These are phyloP conservation scores for Lantana camara DNA, from an alignment of 257 asterid genomes.

Conservation along the genomic window DNA sequence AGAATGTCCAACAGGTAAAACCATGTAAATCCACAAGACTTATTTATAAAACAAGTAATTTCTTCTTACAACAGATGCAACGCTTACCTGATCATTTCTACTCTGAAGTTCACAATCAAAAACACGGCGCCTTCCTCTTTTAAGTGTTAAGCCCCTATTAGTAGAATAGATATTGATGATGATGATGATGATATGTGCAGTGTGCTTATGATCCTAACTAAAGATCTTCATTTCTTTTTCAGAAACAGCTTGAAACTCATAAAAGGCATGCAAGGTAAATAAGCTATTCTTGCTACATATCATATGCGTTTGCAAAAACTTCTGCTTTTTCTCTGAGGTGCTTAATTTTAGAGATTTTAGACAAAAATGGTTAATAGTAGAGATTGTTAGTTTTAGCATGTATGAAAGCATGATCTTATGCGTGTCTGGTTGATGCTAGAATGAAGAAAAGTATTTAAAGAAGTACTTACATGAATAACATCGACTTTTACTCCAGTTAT, in stretches of 20 bases:
- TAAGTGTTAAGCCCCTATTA: slow-evolving; percentile 15
- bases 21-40: too few relatives aligned
- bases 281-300: too few relatives aligned
- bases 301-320: neutral
- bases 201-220: neutral
- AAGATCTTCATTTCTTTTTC: neutral
- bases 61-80: neutral
- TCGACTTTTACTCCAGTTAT: slow-evolving; percentile 53
- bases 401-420: neutral
- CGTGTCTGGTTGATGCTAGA: neutral
- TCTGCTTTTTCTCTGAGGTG: neutral
- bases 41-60: neutral
- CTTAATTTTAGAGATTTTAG: too few relatives aligned
- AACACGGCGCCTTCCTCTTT: slow-evolving; percentile 14
- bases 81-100: slow-evolving; percentile 8
- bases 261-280: neutral
- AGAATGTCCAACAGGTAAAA: too few relatives aligned
- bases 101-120: slow-evolving; percentile 22
- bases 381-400: neutral
- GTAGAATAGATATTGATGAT: slow-evolving; percentile 20
- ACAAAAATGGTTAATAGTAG: too few relatives aligned
- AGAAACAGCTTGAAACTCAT: neutral
- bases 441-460: neutral
- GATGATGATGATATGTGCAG: too few relatives aligned
- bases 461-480: slow-evolving; percentile 47